These are phyloP conservation scores for Agaricus subrufescens DNA, from an alignment of 768 basidiomycete species.

Conservation along the genomic window DNA sequence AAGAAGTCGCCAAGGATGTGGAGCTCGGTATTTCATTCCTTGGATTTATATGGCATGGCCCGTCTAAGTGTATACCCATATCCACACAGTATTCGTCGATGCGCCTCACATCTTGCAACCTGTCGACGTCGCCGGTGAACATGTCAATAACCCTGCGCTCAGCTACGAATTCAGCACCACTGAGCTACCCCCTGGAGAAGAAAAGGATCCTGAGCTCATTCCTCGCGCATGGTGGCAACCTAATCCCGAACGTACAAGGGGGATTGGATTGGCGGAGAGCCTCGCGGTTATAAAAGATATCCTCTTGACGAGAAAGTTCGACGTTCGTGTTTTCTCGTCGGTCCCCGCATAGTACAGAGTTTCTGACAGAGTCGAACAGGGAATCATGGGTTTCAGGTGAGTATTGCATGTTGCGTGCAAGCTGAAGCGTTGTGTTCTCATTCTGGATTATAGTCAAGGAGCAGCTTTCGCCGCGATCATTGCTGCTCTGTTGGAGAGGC, in stretches of 20 bases:
- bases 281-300: constrained; percentile 47
- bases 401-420: background rate
- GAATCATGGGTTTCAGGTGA: constrained; percentile 74
- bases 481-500: constrained; percentile 45
- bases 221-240: constrained; percentile 69
- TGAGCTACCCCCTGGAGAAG: constrained; percentile 25
- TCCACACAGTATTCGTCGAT: constrained; percentile 63
- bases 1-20: constrained; percentile 51
- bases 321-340: constrained; percentile 38
- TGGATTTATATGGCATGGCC: background rate
- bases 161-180: constrained; percentile 29
- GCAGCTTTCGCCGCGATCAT: constrained; percentile 67
- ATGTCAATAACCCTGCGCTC: constrained; percentile 16
- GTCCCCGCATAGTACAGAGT: background rate
- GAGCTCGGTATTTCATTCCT: constrained; percentile 49
- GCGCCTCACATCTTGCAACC: constrained; percentile 66
- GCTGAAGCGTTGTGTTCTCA: background rate
- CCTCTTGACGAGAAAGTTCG: constrained; percentile 51
- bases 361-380: constrained; percentile 32
- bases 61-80: background rate
- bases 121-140: constrained; percentile 40
- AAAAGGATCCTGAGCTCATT: constrained; percentile 45
- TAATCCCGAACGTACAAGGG: constrained; percentile 43
- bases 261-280: constrained; percentile 52
- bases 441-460: constrained; percentile 50